Percentiles rank a stretch among this genome's conserved stretches.
These are phyloP conservation scores for Hydnum rufescens DNA, from an alignment of 768 basidiomycete species.

Conservation along the genomic window DNA sequence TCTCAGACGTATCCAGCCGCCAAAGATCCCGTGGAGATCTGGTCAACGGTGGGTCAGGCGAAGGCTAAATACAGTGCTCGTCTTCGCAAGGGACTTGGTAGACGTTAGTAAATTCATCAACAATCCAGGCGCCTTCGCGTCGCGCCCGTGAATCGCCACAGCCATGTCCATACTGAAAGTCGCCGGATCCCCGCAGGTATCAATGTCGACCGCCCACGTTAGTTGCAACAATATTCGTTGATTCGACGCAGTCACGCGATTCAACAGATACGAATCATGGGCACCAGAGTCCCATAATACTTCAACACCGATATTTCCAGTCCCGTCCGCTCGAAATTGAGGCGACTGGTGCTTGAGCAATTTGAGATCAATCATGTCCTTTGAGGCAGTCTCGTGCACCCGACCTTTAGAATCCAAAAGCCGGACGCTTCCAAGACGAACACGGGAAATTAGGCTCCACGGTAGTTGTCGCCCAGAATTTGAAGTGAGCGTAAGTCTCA, in stretches of 20 bases:
- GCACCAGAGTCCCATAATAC: constrained; percentile 87
- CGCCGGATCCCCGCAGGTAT: constrained; percentile 68
- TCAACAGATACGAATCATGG: constrained; percentile 70
- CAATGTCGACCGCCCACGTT: constrained; percentile 60
- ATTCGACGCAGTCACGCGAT: constrained; percentile 57
- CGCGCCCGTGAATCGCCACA: constrained; percentile 63
- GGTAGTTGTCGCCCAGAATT: constrained; percentile 80
- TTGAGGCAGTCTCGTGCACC: constrained; percentile 57
- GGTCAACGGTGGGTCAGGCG: constrained; percentile 67
- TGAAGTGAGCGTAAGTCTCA: constrained; percentile 57
- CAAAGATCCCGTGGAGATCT: constrained; percentile 79
- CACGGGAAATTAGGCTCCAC: constrained; percentile 60
- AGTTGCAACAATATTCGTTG: constrained; percentile 69
- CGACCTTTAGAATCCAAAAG: constrained; percentile 69
- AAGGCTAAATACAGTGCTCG: constrained; percentile 69
- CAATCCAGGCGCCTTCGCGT: constrained; percentile 65
- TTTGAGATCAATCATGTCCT: constrained; percentile 49
- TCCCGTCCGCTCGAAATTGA: constrained; percentile 71
- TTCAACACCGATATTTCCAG: constrained; percentile 43
- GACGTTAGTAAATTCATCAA: constrained; percentile 59
- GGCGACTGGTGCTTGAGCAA: constrained; percentile 50
- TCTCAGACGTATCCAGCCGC: constrained; percentile 86
- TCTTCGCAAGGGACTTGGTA: constrained; percentile 55
- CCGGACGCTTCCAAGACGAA: constrained; percentile 68
- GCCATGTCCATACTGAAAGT: constrained; percentile 78